These are phyloP conservation scores for Fragaria iinumae DNA, from an alignment of 306 rosid species.

Conservation along the genomic window DNA sequence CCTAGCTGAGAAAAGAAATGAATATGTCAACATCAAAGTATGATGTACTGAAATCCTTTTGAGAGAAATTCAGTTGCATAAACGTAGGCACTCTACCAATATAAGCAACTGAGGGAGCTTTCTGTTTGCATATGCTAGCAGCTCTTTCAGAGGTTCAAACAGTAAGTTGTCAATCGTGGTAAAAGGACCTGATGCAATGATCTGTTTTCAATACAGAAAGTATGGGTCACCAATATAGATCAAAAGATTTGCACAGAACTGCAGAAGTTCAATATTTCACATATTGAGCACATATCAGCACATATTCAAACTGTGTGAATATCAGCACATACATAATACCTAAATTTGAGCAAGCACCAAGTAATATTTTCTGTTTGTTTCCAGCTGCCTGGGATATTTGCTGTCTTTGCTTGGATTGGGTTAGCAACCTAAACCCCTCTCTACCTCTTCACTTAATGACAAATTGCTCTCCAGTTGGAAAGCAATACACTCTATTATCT, in stretches of 20 bases:
- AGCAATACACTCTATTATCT: neutral
- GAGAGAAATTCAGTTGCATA: slow-evolving; percentile 22
- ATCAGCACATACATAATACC: neutral
- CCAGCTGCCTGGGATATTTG: neutral
- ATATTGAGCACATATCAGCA: too few relatives aligned
- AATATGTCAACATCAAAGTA: slow-evolving; percentile 11
- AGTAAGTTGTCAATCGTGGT: slow-evolving; percentile 82
- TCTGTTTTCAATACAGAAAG: slow-evolving; percentile 47
- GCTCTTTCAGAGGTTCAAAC: slow-evolving; percentile 83
- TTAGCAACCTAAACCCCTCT: neutral
- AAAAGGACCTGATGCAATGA: slow-evolving; percentile 91
- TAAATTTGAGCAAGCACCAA: neutral
- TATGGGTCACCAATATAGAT: slow-evolving; percentile 13
- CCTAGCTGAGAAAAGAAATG: slow-evolving; percentile 63
- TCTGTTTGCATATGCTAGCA: slow-evolving; percentile 79
- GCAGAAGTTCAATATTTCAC: neutral
- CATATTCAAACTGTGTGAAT: neutral
- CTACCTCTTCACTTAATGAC: slow-evolving; percentile 8
- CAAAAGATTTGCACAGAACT: slow-evolving; percentile 18
- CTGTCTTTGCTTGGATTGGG: neutral
- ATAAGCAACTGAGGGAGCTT: slow-evolving; percentile 75
- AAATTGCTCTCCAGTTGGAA: neutral
- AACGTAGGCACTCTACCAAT: slow-evolving; percentile 48
- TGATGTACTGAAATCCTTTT: slow-evolving; percentile 15
- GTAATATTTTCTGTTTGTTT: neutral